phyloP scores from a whole-genome alignment of 2,329 filamentous ascomycete species.

The Aspergillus nomiae region DNA sequence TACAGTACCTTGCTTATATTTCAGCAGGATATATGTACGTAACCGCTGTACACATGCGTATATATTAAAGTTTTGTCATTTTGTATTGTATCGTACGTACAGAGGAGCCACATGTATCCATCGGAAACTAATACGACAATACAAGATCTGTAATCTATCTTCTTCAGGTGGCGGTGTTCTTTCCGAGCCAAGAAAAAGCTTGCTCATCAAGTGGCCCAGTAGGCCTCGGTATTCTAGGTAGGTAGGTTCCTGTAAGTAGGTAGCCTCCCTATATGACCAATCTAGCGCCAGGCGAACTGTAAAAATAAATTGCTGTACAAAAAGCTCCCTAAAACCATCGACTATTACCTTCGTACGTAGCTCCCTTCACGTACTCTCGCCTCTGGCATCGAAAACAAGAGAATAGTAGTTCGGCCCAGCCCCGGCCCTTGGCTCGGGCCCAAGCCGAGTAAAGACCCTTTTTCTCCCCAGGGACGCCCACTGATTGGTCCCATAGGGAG shows the following conservation, averaged over 20 bases:
- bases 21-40: neutral
- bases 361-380: neutral
- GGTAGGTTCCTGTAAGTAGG: neutral
- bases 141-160: slow-evolving; percentile 1
- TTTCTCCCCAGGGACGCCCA: neutral
- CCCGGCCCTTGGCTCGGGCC: slow-evolving; percentile 7
- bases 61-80: neutral
- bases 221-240: neutral
- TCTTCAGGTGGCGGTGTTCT: slow-evolving; percentile 12
- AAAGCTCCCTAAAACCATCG: neutral
- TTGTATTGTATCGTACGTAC: neutral
- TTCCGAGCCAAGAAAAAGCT: slow-evolving; percentile 18
- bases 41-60: neutral
- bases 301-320: neutral
- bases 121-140: neutral
- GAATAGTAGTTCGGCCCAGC: neutral
- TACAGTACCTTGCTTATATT: neutral
- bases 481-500: neutral
- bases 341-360: neutral
- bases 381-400: neutral
- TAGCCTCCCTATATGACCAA: neutral
- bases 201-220: slow-evolving; percentile 11
- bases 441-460: slow-evolving; percentile 8
- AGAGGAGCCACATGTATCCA: too few species aligned
- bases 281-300: neutral